A percentile compares a stretch with the other conserved stretches of the same genome.
These are phyloP conservation scores for Penicillium canariense DNA, from an alignment of 495 filamentous ascomycete species.

Conservation along the genomic window DNA sequence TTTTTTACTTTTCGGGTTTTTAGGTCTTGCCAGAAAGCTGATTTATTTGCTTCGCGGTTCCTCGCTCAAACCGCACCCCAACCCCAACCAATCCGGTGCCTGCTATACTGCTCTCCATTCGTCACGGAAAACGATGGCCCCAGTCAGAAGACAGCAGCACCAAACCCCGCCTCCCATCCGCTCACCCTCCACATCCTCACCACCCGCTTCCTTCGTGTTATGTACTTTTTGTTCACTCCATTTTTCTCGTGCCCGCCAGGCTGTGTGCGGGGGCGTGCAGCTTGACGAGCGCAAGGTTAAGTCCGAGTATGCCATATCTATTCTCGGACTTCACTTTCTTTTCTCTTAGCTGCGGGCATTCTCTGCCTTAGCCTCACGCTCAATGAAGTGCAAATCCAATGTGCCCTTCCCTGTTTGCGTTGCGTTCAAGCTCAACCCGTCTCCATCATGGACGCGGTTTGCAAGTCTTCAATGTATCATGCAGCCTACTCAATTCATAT, in stretches of 20 bases:
- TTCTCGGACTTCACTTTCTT: background rate
- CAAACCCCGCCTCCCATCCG: slow-evolving; percentile 2
- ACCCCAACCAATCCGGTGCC: background rate
- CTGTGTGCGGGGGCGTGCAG: background rate
- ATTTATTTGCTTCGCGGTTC: background rate
- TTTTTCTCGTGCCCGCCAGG: background rate
- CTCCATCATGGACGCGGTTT: background rate
- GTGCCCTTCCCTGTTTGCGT: background rate
- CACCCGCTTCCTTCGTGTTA: slow-evolving; percentile 15
- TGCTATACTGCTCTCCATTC: background rate
- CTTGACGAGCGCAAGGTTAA: background rate
- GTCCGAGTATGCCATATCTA: background rate
- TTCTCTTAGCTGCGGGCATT: background rate
- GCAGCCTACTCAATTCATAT: slow-evolving; percentile 10
- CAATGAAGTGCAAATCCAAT: slow-evolving; percentile 3
- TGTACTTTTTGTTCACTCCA: slow-evolving; percentile 15
- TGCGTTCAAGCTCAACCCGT: background rate
- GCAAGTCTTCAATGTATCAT: slow-evolving; percentile 5
- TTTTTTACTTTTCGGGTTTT: slow-evolving; percentile 1
- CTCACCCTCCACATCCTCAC: slow-evolving; percentile 5
- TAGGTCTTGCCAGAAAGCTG: background rate
- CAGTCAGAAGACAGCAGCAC: background rate
- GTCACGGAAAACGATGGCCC: background rate
- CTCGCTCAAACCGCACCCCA: background rate
- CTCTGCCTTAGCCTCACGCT: slow-evolving; percentile 1